Base-by-base conservation (phyloP, 2,329 filamentous ascomycete genomes). In the Fusarium sp. region DNA sequence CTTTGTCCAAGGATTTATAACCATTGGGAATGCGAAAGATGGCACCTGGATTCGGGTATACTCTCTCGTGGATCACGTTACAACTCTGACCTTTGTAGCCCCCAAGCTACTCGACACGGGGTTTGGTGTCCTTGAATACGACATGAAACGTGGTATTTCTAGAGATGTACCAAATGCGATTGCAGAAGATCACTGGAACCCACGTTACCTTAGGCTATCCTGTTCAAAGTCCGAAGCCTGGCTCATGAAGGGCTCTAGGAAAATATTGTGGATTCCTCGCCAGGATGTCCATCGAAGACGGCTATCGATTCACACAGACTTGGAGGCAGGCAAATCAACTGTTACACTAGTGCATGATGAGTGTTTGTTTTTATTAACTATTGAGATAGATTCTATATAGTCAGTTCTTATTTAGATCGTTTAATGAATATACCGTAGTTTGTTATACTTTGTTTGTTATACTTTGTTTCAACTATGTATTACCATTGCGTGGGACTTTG, bases 31-130 rank as follows among this genome's bases (percentile, higher is more conserved):
- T 3, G 1, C 9, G 2, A 12, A 31, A 17, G 14, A 48, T 12
- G 20, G 26, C 1, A 0, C 14, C 3, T 48, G 45, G 45, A n/a
- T 48, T n/a, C 26, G 20, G 3, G 17, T 0, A 5, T 31, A 48
- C 26, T 7, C 4, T 31, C 0, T 48, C 0, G 0, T 1, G 1
- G 0, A 0, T 4, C 0, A 0, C 0, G 0, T 22, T 12, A 2
- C 4, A n/a, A 17, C 14, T 17, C 11, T 31, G 20, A n/a, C 1
- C 10, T 6, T 48, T 17, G 3, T 12, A 1, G 0, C 20, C 14
- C 10, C 10, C 7, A 12, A 31, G 9, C 20, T 28, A 22, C 45
- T 48, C 4, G 10, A 31, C 0, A 31, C 20, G 0, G 14, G 20
- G 0, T 0, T 48, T 17, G 45, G 45, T 8, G 45, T 48, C 6